These are phyloP conservation scores for Trypanosoma scelopori DNA, from an alignment of 208 protist species.

Conservation along the genomic window DNA sequence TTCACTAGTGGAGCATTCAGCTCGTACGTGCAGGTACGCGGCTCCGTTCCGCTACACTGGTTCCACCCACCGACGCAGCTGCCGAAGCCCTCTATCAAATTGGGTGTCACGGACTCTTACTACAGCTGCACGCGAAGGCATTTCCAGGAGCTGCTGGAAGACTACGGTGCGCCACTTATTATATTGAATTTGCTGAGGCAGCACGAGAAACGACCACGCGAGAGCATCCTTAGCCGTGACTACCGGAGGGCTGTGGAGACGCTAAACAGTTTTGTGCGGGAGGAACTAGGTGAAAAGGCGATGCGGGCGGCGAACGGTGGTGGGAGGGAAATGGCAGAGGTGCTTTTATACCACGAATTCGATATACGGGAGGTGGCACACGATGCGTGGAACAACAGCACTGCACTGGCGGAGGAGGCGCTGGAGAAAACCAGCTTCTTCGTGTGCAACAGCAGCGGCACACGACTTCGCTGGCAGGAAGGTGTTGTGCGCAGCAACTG, in stretches of 20 bases:
- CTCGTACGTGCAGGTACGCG: constrained; percentile 84
- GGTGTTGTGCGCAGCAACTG: constrained; percentile 97
- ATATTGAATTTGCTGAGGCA: constrained; percentile 92
- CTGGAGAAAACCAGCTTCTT: constrained; percentile 55
- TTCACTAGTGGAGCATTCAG: constrained; percentile 38
- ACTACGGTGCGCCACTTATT: constrained; percentile 92
- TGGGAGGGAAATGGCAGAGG: constrained; percentile 30
- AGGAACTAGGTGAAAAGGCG: constrained; percentile 19
- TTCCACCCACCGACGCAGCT: constrained; percentile 62
- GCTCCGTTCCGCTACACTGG: constrained; percentile 86
- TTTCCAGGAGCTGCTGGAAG: constrained; percentile 88
- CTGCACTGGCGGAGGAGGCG: constrained; percentile 48
- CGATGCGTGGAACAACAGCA: constrained; percentile 75
- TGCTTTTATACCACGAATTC: constrained; percentile 77
- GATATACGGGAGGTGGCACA: constrained; percentile 76
- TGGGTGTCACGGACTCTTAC: constrained; percentile 40
- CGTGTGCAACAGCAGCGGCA: constrained; percentile 25
- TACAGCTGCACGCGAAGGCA: constrained; percentile 79
- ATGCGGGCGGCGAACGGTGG: background rate
- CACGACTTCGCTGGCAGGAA: constrained; percentile 40
- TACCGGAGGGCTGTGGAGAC: constrained; percentile 66
- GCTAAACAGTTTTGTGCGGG: constrained; percentile 31
- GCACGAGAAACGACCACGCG: constrained; percentile 85
- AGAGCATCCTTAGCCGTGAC: constrained; percentile 70
- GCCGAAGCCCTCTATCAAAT: constrained; percentile 87